Evolutionary conservation across 139 green algal species (phyloP), one percentile per base, ranked within the genome.

Genomic region (Desmodesmus armatus): DNA sequence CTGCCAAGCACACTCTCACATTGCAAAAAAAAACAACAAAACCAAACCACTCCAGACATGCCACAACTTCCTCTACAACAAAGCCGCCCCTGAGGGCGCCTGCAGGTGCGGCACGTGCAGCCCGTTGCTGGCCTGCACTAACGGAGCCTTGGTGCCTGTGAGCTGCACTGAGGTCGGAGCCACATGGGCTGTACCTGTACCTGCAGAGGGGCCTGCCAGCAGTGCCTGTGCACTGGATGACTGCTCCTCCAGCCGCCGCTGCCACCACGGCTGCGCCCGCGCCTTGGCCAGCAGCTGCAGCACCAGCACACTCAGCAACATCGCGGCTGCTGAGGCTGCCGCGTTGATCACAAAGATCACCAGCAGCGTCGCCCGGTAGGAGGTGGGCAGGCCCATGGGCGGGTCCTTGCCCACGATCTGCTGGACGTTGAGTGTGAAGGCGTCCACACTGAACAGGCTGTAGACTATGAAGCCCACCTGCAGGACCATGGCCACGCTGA

Each of bases 381-480:
- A 19, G 19, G n/a, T 40, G n/a, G 66, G 43, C 58, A 83, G 63
- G 73, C 62, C 49, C 1, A 77, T 60, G 75, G 83, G 47, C 31
- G 80, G 82, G 5, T 77, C 65, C 5, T 74, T 62, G 53, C 80
- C 78, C 40, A 93, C 88, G 82, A 93, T 79, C 40, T 88, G 66
- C 62, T 89, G 78, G 27, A 93, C 87, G 1, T 85, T 66, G n/a
- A 23, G 55, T 58, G 90, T 93, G 83, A 93, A 92, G 25, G 31
- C 29, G 60, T 88, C 82, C 7, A 85, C 55, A 31, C 49, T 47
- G 51, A 93, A 91, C n/a, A 93, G 41, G 47, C 77, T 82, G 85
- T 88, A 90, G 17, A 91, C 51, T 17, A 91, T 55, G 33, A 91
- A 91, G 23, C 40, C 9, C n/a, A 87, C 53, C 85, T 92, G 89